Evolutionary conservation across 768 basidiomycete species (phyloP).

Genomic region (Naganishia vaughanmartiniae): DNA sequence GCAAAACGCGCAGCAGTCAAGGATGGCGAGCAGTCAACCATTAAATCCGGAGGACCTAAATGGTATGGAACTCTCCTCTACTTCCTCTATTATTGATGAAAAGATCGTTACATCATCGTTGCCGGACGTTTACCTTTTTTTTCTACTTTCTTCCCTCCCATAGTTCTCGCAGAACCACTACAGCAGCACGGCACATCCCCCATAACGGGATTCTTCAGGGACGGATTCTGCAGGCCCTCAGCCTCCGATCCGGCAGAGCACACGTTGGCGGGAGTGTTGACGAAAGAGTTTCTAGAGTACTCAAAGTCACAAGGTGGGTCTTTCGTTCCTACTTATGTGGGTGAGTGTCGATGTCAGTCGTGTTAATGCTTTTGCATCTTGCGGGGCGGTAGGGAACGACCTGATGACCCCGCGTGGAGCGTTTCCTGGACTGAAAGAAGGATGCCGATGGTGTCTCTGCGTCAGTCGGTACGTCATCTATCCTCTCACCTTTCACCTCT

Average conservation of each 20-base stretch:
- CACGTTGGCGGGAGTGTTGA: slow-evolving; percentile 46
- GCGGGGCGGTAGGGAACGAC: slow-evolving; percentile 41
- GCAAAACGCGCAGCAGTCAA: background rate
- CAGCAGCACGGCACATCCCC: slow-evolving; percentile 21
- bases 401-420: slow-evolving; percentile 42
- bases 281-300: slow-evolving; percentile 47
- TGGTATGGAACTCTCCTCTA: background rate
- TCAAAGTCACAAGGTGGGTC: slow-evolving; percentile 43
- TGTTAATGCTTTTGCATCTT: background rate
- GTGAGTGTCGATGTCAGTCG: background rate
- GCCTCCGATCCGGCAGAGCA: slow-evolving; percentile 44
- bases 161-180: slow-evolving; percentile 6
- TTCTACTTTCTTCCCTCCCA: too few species aligned
- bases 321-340: background rate
- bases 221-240: slow-evolving; percentile 28
- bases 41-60: slow-evolving; percentile 1
- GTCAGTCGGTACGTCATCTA: slow-evolving; percentile 41
- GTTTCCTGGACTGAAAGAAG: slow-evolving; percentile 47
- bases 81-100: too few species aligned
- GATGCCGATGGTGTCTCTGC: slow-evolving; percentile 52
- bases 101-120: too few species aligned
- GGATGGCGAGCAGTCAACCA: slow-evolving; percentile 14
- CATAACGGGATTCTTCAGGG: slow-evolving; percentile 24
- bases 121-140: background rate
- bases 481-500: background rate